Evolutionary conservation across 441 rosid genomes (phyloP).

Genomic region (Monsonia emarginata): DNA sequence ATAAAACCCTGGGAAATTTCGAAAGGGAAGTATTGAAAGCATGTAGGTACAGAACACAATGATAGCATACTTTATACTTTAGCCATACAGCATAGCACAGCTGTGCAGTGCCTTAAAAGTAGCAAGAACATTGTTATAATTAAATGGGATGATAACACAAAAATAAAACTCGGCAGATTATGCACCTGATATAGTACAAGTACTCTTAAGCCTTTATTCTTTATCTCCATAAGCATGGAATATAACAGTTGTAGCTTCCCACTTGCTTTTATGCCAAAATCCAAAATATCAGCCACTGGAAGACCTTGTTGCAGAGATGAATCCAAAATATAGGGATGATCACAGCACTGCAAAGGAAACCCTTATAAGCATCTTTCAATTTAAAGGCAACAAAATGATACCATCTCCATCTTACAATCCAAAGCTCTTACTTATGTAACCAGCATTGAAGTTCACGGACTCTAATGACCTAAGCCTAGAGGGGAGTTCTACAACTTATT

Average conservation of each 20-base stretch:
- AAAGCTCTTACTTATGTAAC: not conserved
- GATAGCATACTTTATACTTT: not conserved
- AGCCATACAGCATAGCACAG: not conserved
- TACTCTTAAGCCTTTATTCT: slow-evolving; percentile 47
- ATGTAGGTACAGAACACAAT: not conserved
- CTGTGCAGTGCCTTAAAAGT: not conserved
- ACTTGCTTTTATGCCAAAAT: slow-evolving; percentile 78
- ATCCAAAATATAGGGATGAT: slow-evolving; percentile 74
- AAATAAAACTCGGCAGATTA: slow-evolving; percentile 15
- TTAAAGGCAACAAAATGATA: not conserved
- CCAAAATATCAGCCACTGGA: slow-evolving; percentile 33
- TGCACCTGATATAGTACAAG: slow-evolving; percentile 83
- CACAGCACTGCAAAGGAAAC: slow-evolving; percentile 61
- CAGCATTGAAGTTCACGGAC: not conserved
- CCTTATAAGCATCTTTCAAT: slow-evolving; percentile 1
- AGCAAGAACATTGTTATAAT: not conserved
- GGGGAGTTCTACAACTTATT: not conserved
- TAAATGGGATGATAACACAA: not conserved
- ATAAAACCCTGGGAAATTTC: not conserved
- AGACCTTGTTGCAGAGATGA: slow-evolving; percentile 34
- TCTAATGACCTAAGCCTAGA: not conserved
- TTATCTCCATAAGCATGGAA: slow-evolving; percentile 55
- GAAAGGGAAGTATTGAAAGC: not conserved
- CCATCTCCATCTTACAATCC: not conserved
- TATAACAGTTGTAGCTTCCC: slow-evolving; percentile 78